Base-by-base conservation (phyloP, 2,329 filamentous ascomycete species). In the Boeremia lycopersici region DNA sequence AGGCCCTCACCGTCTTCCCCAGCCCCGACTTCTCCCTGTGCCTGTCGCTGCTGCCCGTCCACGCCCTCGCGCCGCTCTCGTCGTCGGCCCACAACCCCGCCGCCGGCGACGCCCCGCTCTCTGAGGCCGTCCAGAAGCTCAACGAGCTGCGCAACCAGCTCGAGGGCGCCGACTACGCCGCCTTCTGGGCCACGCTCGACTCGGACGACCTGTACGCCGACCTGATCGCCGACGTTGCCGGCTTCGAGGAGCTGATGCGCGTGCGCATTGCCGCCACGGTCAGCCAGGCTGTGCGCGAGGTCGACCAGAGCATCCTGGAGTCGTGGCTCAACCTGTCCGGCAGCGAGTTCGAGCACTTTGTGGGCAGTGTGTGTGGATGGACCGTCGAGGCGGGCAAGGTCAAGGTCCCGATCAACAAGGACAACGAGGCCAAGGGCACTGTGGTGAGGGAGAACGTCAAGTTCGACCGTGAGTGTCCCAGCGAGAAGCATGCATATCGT, bases 1-100 rank as follows among this genome's bases (percentile, higher is more conserved):
- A 98, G 84, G 86, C 93, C 65, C 88, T 99, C 75, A 96, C 93
- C 67, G 90, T 96, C 80, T 99, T 99, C 84, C 95, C 95, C 62
- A 93, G 90, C 17, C 87, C 95, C 39, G 93, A 98, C 78, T 99
- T 98, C 86, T 89, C 88, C 69, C 91, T 98, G 70, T 89, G 90
- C 71, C 88, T 99, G 59, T 91, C 96, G 74, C 91, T 99, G 63
- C 92, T 99, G 72, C 91, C 92, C 61, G 89, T 93, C 41, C 87
- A 93, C 74, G 85, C 89, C 62, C 86, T 92, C 63, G 84, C 84
- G 13, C 86, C 84, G 53, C 77, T 83, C 57, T 79, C 81, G 30
- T 74, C 84, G 48, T 71, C 72, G 36, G 63, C 69, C 53, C 65
- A 75, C 51, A 82, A 82, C 59, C 79, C 82, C 40, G 77, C 80